Percentiles rank a stretch among this genome's conserved stretches.
Conservation (phyloP, 2,329 filamentous ascomycete genomes). For the Akanthomyces lecanii region DNA sequence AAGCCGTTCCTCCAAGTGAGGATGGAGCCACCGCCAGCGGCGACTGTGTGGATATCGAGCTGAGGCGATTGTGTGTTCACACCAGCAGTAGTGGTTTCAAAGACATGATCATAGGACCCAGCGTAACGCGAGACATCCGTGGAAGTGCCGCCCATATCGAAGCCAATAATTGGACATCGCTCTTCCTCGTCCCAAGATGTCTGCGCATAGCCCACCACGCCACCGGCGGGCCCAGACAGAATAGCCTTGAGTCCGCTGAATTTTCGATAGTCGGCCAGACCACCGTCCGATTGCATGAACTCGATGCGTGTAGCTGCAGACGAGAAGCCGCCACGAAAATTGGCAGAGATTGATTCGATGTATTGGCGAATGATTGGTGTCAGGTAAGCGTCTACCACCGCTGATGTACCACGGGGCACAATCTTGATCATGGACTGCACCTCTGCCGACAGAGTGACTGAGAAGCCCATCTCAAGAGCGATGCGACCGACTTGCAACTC, state of each 20-base stretch:
- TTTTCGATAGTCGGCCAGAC: constrained; percentile 50
- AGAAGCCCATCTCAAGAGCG: constrained; percentile 39
- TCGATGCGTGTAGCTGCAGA: constrained; percentile 52
- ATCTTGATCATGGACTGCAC: constrained; percentile 41
- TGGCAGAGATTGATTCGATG: constrained; percentile 32
- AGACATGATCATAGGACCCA: constrained; percentile 42
- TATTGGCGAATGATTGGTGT: constrained; percentile 36
- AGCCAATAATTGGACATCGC: constrained; percentile 67
- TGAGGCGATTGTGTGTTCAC: constrained; percentile 76
- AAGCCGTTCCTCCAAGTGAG: constrained; percentile 69
- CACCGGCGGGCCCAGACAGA: constrained; percentile 70
- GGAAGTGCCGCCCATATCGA: constrained; percentile 69
- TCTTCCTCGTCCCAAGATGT: constrained; percentile 67
- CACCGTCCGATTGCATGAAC: constrained; percentile 64
- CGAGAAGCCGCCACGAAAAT: constrained; percentile 34
- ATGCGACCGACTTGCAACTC: constrained; percentile 34
- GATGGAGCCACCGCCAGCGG: constrained; percentile 68
- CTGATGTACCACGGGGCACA: constrained; percentile 41
- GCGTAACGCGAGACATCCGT: constrained; percentile 70
- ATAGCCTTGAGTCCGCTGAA: constrained; percentile 69
- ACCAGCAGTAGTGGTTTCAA: constrained; percentile 74
- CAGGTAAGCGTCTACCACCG: constrained; percentile 41
- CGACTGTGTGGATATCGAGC: constrained; percentile 77
- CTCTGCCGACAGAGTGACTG: constrained; percentile 34
- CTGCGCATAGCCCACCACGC: constrained; percentile 70